These are phyloP conservation scores for Penicillium psychrosexuale DNA, from an alignment of 2,329 filamentous ascomycete genomes.

Conservation along the genomic window DNA sequence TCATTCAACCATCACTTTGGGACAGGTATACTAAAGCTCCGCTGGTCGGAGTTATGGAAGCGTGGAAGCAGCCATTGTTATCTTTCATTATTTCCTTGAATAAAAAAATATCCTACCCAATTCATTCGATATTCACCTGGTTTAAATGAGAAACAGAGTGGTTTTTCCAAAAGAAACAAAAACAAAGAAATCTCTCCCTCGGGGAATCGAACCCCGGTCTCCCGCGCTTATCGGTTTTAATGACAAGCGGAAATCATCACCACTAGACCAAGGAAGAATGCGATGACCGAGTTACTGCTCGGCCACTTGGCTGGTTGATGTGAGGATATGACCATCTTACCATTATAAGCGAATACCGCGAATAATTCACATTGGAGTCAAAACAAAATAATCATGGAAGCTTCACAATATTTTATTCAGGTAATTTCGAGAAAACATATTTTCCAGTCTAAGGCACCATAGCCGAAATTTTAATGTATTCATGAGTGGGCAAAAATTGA, in stretches of 20 bases:
- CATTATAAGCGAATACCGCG: background rate
- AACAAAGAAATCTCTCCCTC: constrained; percentile 35
- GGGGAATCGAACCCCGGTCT: constrained; percentile 41
- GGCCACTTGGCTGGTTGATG: constrained; percentile 26
- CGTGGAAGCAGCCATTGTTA: background rate
- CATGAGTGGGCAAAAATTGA: background rate
- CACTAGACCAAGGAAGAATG: constrained; percentile 38
- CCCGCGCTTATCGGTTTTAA: constrained; percentile 33
- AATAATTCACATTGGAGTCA: background rate
- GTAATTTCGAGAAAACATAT: accelerated
- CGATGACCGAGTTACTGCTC: constrained; percentile 24
- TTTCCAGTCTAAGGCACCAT: background rate
- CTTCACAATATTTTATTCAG: background rate
- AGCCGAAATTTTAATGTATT: background rate
- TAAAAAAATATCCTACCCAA: background rate
- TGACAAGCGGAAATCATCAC: constrained; percentile 44
- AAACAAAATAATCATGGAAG: background rate
- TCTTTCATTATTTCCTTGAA: background rate
- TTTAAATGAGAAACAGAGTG: background rate
- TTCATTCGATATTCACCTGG: background rate
- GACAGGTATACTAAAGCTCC: background rate
- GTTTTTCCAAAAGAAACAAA: too few relatives aligned
- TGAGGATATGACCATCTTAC: accelerated
- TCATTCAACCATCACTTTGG: background rate
- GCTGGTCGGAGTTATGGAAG: background rate